phyloP scores from a whole-genome alignment of 2,329 filamentous ascomycete species.

The Moelleriella libera region DNA sequence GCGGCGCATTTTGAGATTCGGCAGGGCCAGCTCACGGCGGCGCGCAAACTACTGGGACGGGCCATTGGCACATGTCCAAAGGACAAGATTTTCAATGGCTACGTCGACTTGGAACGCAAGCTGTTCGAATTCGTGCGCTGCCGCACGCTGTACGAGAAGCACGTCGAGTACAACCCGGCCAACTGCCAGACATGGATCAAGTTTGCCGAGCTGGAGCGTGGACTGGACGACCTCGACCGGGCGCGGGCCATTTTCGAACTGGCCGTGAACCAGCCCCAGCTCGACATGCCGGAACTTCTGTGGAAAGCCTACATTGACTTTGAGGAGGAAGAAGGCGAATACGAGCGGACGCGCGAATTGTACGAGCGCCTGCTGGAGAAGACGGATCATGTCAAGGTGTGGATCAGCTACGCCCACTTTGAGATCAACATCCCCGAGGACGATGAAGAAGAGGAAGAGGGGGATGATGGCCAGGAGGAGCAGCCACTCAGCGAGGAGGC shows the following conservation, averaged over 20 bases:
- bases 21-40: conserved; percentile 64
- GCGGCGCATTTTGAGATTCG: conserved; percentile 90
- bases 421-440: conserved; percentile 86
- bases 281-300: conserved; percentile 94
- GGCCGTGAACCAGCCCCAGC: conserved; percentile 62
- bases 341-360: conserved; percentile 63
- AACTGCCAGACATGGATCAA: conserved; percentile 95
- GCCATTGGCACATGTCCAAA: conserved; percentile 93
- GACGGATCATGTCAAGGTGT: conserved; percentile 98
- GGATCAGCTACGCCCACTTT: conserved; percentile 97
- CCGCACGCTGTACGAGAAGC: conserved; percentile 84
- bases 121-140: conserved; percentile 90
- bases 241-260: conserved; percentile 86
- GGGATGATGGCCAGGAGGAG: conserved; percentile 49
- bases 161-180: conserved; percentile 78
- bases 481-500: conserved; percentile 66
- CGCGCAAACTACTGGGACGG: conserved; percentile 78
- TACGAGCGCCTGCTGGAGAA: conserved; percentile 88
- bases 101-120: conserved; percentile 84
- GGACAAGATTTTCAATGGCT: conserved; percentile 86
- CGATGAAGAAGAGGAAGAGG: conserved; percentile 40
- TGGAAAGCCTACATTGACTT: conserved; percentile 99
- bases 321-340: conserved; percentile 90
- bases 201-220: conserved; percentile 85
- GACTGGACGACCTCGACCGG: conserved; percentile 78